Evolutionary conservation across 2,329 filamentous ascomycete genomes (phyloP), one percentile per base, ranked within the genome.

Genomic region (Microascus cirrosus): DNA sequence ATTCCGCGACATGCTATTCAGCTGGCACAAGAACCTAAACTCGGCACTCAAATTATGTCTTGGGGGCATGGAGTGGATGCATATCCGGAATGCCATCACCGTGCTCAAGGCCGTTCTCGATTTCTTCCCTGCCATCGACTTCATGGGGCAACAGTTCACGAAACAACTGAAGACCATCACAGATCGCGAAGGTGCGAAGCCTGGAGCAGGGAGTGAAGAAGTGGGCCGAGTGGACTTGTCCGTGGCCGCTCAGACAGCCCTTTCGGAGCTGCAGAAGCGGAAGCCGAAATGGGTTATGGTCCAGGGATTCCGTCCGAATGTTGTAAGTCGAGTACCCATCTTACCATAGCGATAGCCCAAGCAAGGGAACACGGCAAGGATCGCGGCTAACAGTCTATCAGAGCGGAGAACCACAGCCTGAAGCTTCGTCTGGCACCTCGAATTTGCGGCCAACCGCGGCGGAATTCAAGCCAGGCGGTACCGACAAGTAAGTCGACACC

Each of bases 61-160:
- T 53, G 83, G 84, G 20, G 86, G 87, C 32, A 85, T 83, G 35
- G 93, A 97, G 71, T 99, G 94, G 82, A 96, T 96, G 87, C 92
- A 96, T 70, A 95, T 97, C 68, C 86, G 93, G 58, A 99, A 99
- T 68, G 90, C 91, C 52, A 95, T 97, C 63, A 94, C 88, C 59
- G 80, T 97, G 3, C 77, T 99, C 60, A 95, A 94, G 68, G 81
- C 83, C 12, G 79, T 96, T 54, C 81, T 90, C 25, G 84, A 90
- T 55, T 81, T 85, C 65, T 99, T 96, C 77, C 95, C 94, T 3
- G 87, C 86, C 18, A 83, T 97, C 59, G 90, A 95, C 66, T 94
- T 90, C 70, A 93, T 95, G 79, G 94, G 90, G 36, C 78, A 76
- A 45, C 80, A 82, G 63, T 84, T 86, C 61, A 78, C 81, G 35